Evolutionary conservation across 1,139 yeast species (phyloP).

Genomic region (Pichia kudriavzevii): DNA sequence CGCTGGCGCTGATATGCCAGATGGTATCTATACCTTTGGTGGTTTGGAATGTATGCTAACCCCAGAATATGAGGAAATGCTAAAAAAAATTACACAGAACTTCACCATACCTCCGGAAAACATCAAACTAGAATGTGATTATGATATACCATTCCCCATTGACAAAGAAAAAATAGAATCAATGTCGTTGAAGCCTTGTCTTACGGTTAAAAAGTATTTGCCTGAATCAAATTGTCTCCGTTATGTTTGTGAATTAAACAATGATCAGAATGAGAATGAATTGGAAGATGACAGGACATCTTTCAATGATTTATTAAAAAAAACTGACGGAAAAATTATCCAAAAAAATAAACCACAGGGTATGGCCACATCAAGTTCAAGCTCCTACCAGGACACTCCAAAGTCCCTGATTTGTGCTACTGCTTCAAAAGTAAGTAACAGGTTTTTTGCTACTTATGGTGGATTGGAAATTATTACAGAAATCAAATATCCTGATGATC

Average conservation of each 20-base stretch:
- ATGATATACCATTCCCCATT: conserved; percentile 39
- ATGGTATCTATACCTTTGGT: conserved; percentile 33
- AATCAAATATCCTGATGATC: conserved; percentile 24
- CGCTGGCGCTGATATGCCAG: conserved; percentile 30
- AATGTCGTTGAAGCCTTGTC: conserved; percentile 33
- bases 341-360: not conserved
- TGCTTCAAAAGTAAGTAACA: conserved; percentile 31
- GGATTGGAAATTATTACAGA: conserved; percentile 36
- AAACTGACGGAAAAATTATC: not conserved
- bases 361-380: not conserved
- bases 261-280: not conserved
- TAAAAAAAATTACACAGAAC: conserved; percentile 26
- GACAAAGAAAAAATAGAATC: conserved; percentile 31
- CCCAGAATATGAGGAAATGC: conserved; percentile 26
- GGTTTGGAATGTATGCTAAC: conserved; percentile 32
- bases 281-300: not conserved
- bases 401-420: conserved; percentile 35
- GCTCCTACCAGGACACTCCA: conserved; percentile 23
- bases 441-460: conserved; percentile 38
- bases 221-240: conserved; percentile 31
- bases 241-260: conserved; percentile 17
- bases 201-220: conserved; percentile 29
- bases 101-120: conserved; percentile 28
- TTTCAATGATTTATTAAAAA: not conserved
- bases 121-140: conserved; percentile 31